Conservation (phyloP, 2,329 filamentous ascomycete genomes). For the Cyphellophora attinorum region DNA sequence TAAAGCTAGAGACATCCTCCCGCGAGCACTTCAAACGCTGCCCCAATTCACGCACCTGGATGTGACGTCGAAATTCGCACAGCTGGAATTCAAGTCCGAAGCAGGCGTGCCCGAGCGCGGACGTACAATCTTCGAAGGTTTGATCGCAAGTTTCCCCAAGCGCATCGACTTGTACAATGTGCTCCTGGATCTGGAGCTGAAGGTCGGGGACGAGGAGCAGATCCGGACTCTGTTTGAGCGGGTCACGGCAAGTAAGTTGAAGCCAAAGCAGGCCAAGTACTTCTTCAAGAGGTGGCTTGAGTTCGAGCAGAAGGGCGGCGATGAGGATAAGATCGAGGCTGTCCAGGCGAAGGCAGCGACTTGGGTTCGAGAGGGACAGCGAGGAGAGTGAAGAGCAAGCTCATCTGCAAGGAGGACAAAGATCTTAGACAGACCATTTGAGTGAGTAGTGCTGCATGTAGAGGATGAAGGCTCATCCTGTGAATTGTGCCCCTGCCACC, state of each 20-base stretch:
- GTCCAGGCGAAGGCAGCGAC: constrained; percentile 58
- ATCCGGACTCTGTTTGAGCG: constrained; percentile 76
- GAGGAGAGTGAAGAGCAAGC: no score
- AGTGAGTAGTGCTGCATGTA: no score
- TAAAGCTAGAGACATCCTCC: constrained; percentile 67
- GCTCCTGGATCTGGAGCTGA: constrained; percentile 74
- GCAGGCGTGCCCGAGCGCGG: constrained; percentile 82
- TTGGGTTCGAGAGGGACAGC: constrained; percentile 15
- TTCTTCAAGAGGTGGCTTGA: constrained; percentile 89
- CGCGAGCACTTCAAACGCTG: constrained; percentile 76
- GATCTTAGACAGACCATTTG: no score
- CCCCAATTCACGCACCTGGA: constrained; percentile 59
- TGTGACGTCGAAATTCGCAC: constrained; percentile 78
- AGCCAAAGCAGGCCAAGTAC: constrained; percentile 70
- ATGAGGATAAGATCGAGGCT: constrained; percentile 58
- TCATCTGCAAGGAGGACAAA: no score
- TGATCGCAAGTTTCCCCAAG: constrained; percentile 77
- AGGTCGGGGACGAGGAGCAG: constrained; percentile 48
- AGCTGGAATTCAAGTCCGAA: constrained; percentile 77
- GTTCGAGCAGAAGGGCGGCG: constrained; percentile 70
- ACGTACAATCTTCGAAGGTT: constrained; percentile 84
- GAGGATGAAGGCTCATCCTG: no score
- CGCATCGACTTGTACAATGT: constrained; percentile 90
- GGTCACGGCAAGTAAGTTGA: constrained; percentile 54
- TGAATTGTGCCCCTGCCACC: no score